Percentiles rank a stretch among this genome's conserved stretches.
These are phyloP conservation scores for Pythium periplocum DNA, from an alignment of 352 stramenopile genomes.

Conservation along the genomic window DNA sequence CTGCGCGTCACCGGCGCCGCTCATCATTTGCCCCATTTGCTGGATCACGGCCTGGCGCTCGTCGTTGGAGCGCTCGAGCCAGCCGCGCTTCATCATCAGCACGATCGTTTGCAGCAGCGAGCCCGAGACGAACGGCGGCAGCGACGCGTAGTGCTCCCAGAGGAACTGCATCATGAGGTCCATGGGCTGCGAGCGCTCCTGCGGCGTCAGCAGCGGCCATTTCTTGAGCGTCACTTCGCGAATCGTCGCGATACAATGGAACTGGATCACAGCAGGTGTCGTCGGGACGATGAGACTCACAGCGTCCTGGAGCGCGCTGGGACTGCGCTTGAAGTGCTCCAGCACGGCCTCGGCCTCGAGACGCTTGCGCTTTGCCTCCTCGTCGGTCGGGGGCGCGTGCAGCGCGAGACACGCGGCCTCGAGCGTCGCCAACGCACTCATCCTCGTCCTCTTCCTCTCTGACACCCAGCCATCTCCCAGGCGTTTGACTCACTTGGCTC, in stretches of 20 bases:
- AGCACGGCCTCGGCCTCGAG: slow-evolving; percentile 59
- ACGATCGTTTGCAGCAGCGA: slow-evolving; percentile 66
- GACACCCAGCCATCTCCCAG: background rate
- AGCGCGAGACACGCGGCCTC: slow-evolving; percentile 65
- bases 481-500: no score
- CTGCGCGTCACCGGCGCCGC: background rate
- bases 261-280: slow-evolving; percentile 57
- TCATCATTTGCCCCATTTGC: slow-evolving; percentile 70
- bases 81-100: slow-evolving; percentile 76
- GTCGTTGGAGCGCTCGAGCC: slow-evolving; percentile 52
- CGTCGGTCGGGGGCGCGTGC: slow-evolving; percentile 49
- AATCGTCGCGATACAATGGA: slow-evolving; percentile 75
- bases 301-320: slow-evolving; percentile 48
- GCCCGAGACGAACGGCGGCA: slow-evolving; percentile 57
- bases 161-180: slow-evolving; percentile 81
- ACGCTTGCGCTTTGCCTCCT: slow-evolving; percentile 43
- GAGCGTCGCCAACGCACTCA: slow-evolving; percentile 45
- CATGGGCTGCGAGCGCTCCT: slow-evolving; percentile 47
- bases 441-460: slow-evolving; percentile 1
- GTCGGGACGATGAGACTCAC: slow-evolving; percentile 44
- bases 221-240: slow-evolving; percentile 70
- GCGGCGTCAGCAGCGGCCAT: slow-evolving; percentile 41
- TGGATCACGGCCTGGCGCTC: slow-evolving; percentile 56
- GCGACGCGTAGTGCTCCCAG: slow-evolving; percentile 40
- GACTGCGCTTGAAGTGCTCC: slow-evolving; percentile 80